Percentiles rank a stretch among this genome's conserved stretches.
Evolutionary conservation across 106 monocot species (phyloP).

Genomic region (Acorus calamus): DNA sequence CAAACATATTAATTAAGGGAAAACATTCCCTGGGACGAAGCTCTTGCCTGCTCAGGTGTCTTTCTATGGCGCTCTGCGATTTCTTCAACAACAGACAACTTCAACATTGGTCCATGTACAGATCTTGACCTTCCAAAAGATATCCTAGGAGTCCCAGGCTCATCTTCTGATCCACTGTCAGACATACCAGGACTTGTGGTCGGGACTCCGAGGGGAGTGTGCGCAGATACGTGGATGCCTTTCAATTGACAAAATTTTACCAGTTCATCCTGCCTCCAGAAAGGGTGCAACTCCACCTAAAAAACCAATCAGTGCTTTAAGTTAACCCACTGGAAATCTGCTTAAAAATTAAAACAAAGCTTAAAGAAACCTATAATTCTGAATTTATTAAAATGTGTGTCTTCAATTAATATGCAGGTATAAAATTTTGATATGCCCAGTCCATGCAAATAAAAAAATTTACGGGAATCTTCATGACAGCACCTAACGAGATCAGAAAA

Average conservation of each 20-base stretch:
- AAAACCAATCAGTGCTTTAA: background rate
- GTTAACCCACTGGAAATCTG: too few species aligned
- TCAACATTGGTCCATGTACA: slow-evolving; percentile 84
- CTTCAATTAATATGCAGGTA: too few species aligned
- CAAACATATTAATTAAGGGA: too few species aligned
- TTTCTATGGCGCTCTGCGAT: slow-evolving; percentile 66
- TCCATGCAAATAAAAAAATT: too few species aligned
- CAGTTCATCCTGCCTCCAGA: slow-evolving; percentile 92
- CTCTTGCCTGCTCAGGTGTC: slow-evolving; percentile 68
- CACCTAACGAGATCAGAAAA: too few species aligned
- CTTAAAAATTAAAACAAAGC: too few species aligned
- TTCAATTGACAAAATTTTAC: slow-evolving; percentile 74
- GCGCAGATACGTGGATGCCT: slow-evolving; percentile 85
- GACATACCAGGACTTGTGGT: slow-evolving; percentile 26
- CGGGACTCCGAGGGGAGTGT: slow-evolving; percentile 77
- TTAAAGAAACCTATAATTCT: too few species aligned
- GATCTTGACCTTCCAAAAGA: slow-evolving; percentile 75
- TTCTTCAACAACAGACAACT: slow-evolving; percentile 65
- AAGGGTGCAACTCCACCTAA: slow-evolving; percentile 88
- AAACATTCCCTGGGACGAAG: too few species aligned
- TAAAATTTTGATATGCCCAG: too few species aligned
- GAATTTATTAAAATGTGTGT: too few species aligned
- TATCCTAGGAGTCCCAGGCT: slow-evolving; percentile 76
- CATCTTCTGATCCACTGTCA: slow-evolving; percentile 89
- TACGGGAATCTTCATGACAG: too few species aligned